Evolutionary conservation across 805 yeast species (phyloP), one percentile per base, ranked within the genome.

Genomic region (Sugiyamaella marilandica): DNA sequence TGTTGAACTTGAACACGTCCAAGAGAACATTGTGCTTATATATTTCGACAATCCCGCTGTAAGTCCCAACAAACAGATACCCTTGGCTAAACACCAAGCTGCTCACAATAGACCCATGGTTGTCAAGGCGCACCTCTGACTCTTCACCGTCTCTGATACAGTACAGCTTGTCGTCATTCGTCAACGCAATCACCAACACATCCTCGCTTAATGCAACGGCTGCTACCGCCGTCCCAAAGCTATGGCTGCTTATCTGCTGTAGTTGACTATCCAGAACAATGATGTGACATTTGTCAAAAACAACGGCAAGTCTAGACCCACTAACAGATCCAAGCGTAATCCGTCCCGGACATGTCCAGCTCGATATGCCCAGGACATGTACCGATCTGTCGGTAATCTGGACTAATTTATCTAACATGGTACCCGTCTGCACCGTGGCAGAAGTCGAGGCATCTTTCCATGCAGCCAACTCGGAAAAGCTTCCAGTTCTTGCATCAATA

Each of bases 401-500:
- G 29, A 45, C 35, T 14, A 16, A 16, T 16, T 8, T 19, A 14
- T 13, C n/a, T 9, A 11, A 18, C 16, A 35, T 14, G 13, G 3
- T 26, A 5, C 24, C 24, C 7, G 13, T 4, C n/a, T 11, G 14
- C 13, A 45, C 13, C n/a, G 31, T 21, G n/a, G 16, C n/a, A 31
- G 16, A 10, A 16, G 16, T 45, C 43, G 43, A 39, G 7, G 43
- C 43, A n/a, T 24, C 43, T 11, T 31, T 18, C 37, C 41, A 45
- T 5, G 37, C 5, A 9, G 16, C 7, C 37, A 45, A 5, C 24
- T 45, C 49, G 4, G 41, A 31, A 21, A 45, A 45, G 11, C 31
- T 19, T 4, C 49, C 49, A 29, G 43, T 16, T 14, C 10, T 41
- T 4, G 36, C 39, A 16, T 50, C 50, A 26, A 50, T 35, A 13